Percentiles rank a stretch among this genome's conserved stretches.
Conservation (phyloP, 2,329 filamentous ascomycete species). For the Lasiodiplodia sp. region DNA sequence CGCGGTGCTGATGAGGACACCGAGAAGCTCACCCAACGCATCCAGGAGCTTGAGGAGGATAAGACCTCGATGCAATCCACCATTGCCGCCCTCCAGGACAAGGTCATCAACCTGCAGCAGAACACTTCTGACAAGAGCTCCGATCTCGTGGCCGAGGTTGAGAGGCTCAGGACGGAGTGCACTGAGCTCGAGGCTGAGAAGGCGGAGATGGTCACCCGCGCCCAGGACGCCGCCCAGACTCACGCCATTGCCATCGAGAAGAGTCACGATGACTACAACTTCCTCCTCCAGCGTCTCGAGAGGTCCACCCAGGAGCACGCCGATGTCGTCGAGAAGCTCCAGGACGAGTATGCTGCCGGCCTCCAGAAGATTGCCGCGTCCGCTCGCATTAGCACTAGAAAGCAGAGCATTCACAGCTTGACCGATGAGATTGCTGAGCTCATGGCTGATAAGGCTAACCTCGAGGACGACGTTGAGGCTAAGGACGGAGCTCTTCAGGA, state of each 20-base stretch:
- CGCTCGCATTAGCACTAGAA: slow-evolving; percentile 16
- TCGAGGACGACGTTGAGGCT: slow-evolving; percentile 12
- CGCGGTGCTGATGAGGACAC: background rate
- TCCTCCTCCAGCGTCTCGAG: slow-evolving; percentile 23
- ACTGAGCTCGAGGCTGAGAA: slow-evolving; percentile 23
- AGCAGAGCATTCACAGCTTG: slow-evolving; percentile 19
- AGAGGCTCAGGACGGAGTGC: slow-evolving; percentile 18
- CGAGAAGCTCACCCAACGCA: slow-evolving; percentile 9
- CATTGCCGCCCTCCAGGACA: slow-evolving; percentile 25
- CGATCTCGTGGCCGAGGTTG: slow-evolving; percentile 25
- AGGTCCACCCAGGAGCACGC: background rate
- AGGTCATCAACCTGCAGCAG: slow-evolving; percentile 25
- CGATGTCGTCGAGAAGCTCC: slow-evolving; percentile 12
- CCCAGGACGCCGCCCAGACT: slow-evolving; percentile 16
- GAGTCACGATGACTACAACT: slow-evolving; percentile 14
- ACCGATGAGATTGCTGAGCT: slow-evolving; percentile 16
- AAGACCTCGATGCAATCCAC: slow-evolving; percentile 26
- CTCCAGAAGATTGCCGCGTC: slow-evolving; percentile 18
- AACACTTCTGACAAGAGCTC: slow-evolving; percentile 19
- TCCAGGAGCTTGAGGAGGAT: slow-evolving; percentile 24
- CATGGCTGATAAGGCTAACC: slow-evolving; percentile 12
- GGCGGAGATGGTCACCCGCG: slow-evolving; percentile 6
- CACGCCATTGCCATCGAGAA: slow-evolving; percentile 14
- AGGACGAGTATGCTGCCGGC: slow-evolving; percentile 8
- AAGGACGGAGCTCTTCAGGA: slow-evolving; percentile 17